phyloP scores from a whole-genome alignment of 2,329 filamentous ascomycete genomes.

The Aspergillus flavus region DNA sequence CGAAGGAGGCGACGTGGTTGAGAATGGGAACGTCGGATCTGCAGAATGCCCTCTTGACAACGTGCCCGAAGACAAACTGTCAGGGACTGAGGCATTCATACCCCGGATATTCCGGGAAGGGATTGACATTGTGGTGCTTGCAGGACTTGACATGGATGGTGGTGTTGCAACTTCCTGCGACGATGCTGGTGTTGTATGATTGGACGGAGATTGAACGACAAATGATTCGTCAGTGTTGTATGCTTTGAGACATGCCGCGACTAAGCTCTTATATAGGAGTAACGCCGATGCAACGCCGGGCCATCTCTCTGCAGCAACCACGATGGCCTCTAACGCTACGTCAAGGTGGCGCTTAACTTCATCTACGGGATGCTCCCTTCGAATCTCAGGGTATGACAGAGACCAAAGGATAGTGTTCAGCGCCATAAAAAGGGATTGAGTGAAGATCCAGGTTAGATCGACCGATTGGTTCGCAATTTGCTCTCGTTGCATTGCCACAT shows the following conservation, averaged over 20 bases:
- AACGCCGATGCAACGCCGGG: constrained; percentile 84
- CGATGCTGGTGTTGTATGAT: constrained; percentile 44
- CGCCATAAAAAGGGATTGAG: constrained; percentile 85
- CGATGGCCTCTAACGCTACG: constrained; percentile 75
- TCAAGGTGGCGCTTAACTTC: constrained; percentile 76
- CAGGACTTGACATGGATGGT: constrained; percentile 45
- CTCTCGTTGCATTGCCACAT: constrained; percentile 77
- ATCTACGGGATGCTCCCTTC: constrained; percentile 69
- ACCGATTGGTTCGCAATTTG: constrained; percentile 76
- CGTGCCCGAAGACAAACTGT: constrained; percentile 33
- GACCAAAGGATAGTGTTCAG: constrained; percentile 92
- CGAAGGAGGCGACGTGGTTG: constrained; percentile 23
- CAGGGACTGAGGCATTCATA: constrained; percentile 30
- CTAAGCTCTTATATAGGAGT: constrained; percentile 83
- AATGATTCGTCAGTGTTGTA: constrained; percentile 67
- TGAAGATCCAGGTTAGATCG: constrained; percentile 92
- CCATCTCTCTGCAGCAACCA: constrained; percentile 83
- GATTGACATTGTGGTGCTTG: constrained; percentile 41
- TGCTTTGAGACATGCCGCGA: constrained; percentile 82
- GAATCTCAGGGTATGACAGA: constrained; percentile 82
- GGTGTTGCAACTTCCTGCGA: constrained; percentile 43
- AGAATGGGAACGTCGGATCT: constrained; percentile 32
- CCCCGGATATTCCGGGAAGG: constrained; percentile 36
- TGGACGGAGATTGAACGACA: constrained; percentile 53
- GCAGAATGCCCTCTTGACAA: constrained; percentile 39